Conservation (phyloP, 345 rosid genomes). For the Reutealis trisperma region DNA sequence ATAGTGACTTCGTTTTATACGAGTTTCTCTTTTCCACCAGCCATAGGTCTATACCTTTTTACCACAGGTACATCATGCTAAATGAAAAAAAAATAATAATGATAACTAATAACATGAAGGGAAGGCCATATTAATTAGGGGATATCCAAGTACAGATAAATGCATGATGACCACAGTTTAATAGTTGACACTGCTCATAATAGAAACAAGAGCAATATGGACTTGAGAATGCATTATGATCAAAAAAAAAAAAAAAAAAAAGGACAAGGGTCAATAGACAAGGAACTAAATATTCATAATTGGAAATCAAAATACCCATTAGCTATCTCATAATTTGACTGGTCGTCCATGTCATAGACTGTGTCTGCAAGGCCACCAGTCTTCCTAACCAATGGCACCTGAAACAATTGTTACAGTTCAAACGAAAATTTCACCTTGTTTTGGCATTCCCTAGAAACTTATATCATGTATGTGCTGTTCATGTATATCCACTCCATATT, state of each 20-base stretch:
- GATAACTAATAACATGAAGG: background rate
- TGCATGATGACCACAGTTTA: background rate
- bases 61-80: background rate
- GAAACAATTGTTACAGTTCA: slow-evolving; percentile 20
- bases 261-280: too few relatives aligned
- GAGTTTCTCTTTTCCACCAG: background rate
- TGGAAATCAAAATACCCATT: slow-evolving; percentile 45
- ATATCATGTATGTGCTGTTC: background rate
- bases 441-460: background rate
- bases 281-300: background rate
- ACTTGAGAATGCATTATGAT: background rate
- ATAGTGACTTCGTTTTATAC: background rate
- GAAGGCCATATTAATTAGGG: background rate
- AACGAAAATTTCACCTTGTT: slow-evolving; percentile 7
- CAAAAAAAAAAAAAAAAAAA: background rate
- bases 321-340: slow-evolving; percentile 39
- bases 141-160: background rate
- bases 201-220: background rate
- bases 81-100: background rate
- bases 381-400: slow-evolving; percentile 60
- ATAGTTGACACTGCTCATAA: background rate
- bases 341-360: slow-evolving; percentile 54
- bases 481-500: background rate
- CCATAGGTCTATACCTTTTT: background rate
- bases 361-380: slow-evolving; percentile 71